These are phyloP conservation scores for Paraphoma sp. DNA, from an alignment of 2,329 filamentous ascomycete genomes.

Conservation along the genomic window DNA sequence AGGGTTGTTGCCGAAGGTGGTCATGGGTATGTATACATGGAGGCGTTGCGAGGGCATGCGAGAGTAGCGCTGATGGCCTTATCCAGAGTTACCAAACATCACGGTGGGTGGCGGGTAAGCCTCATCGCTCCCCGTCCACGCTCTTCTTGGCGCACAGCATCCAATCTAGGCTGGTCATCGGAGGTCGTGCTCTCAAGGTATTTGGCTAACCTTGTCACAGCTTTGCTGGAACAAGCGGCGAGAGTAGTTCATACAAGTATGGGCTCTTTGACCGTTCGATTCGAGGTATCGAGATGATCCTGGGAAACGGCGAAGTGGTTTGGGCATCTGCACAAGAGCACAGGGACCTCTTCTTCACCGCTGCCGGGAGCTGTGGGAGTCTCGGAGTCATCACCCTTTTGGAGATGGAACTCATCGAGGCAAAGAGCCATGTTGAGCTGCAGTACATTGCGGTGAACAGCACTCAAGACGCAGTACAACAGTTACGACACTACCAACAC, in stretches of 20 bases:
- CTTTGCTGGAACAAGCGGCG: constrained; percentile 70
- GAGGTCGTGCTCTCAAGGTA: too few relatives aligned
- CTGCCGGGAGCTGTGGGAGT: constrained; percentile 66
- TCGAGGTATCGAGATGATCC: constrained; percentile 67
- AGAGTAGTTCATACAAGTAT: constrained; percentile 70
- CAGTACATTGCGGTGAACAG: constrained; percentile 64
- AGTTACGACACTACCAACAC: constrained; percentile 55
- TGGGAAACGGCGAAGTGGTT: constrained; percentile 64
- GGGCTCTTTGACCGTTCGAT: constrained; percentile 72
- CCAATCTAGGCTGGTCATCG: too few relatives aligned
- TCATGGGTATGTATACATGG: constrained; percentile 58
- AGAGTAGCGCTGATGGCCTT: not conserved
- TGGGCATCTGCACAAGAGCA: constrained; percentile 54
- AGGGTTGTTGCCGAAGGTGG: constrained; percentile 67
- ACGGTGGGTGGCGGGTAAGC: constrained; percentile 67
- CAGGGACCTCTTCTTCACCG: constrained; percentile 64
- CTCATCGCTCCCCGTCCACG: not conserved
- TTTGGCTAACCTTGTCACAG: constrained; percentile 12
- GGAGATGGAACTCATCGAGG: constrained; percentile 64
- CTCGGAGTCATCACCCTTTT: constrained; percentile 67
- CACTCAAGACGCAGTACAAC: constrained; percentile 58
- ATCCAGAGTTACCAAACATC: constrained; percentile 67
- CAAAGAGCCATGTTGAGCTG: constrained; percentile 65
- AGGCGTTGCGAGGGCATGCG: too few relatives aligned
- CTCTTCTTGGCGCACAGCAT: too few relatives aligned